Conservation (phyloP, 345 rosid genomes). For the Salix exigua region DNA sequence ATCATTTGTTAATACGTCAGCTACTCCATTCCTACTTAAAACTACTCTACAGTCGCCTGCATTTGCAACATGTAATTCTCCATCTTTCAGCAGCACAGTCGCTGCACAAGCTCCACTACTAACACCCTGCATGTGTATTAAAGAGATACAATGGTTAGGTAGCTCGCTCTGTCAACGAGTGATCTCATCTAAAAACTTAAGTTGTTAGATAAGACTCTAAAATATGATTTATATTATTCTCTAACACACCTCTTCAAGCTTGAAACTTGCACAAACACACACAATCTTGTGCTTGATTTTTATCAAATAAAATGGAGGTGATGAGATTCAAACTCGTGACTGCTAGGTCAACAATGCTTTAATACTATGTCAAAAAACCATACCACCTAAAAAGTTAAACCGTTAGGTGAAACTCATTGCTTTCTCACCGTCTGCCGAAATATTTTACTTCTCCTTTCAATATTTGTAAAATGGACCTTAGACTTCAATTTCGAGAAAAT, state of each 20-base stretch:
- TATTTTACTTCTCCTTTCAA: not conserved
- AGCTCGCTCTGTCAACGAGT: fast-evolving
- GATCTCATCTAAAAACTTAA: too few relatives aligned
- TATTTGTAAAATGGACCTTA: not conserved
- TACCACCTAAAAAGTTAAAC: too few relatives aligned
- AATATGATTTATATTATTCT: too few relatives aligned
- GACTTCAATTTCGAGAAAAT: not conserved
- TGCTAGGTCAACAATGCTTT: too few relatives aligned
- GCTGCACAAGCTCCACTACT: slow-evolving; percentile 52
- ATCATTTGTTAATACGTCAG: slow-evolving; percentile 34
- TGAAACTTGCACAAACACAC: too few relatives aligned
- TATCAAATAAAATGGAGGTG: too few relatives aligned
- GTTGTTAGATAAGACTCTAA: fast-evolving
- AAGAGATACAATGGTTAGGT: too few relatives aligned
- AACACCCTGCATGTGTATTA: slow-evolving; percentile 26
- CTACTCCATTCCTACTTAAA: slow-evolving; percentile 43
- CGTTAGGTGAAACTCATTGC: not conserved
- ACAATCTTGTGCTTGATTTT: too few relatives aligned
- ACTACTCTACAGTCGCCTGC: slow-evolving; percentile 53
- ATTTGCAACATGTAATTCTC: slow-evolving; percentile 41
- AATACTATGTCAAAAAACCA: too few relatives aligned
- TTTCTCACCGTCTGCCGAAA: not conserved
- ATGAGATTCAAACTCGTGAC: too few relatives aligned
- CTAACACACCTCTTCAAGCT: too few relatives aligned
- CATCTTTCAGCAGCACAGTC: slow-evolving; percentile 36